Conservation (phyloP, 2,329 filamentous ascomycete species). For the Trichoderma lentiforme region DNA sequence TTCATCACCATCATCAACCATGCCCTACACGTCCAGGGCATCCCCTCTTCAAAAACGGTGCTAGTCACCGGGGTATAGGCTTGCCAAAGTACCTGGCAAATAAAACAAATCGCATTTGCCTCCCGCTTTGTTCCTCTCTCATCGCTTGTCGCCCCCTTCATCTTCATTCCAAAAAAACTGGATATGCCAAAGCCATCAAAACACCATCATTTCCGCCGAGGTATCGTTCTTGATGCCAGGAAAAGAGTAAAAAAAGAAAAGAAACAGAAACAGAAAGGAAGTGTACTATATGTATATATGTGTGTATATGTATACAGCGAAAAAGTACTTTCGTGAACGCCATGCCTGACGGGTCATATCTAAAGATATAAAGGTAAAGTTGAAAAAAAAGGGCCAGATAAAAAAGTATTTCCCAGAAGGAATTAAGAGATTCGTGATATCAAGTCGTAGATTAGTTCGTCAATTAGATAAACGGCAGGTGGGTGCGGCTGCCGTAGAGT, state of each 20-base stretch:
- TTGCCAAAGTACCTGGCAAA: neutral
- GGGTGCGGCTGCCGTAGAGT: slow-evolving; percentile 11
- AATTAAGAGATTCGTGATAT: slow-evolving; percentile 1
- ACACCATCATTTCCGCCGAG: neutral
- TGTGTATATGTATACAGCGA: neutral
- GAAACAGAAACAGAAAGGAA: neutral
- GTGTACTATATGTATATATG: neutral
- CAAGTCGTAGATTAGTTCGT: slow-evolving; percentile 3
- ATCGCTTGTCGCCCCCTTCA: neutral
- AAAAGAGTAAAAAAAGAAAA: neutral
- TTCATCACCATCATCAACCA: neutral
- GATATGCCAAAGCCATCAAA: neutral
- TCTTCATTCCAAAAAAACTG: neutral
- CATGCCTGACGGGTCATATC: slow-evolving; percentile 2
- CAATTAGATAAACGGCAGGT: neutral
- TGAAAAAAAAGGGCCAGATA: neutral
- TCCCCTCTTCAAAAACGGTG: slow-evolving; percentile 1
- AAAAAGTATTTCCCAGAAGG: neutral
- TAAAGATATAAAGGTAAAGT: neutral
- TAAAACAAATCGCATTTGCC: neutral
- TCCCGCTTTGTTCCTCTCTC: neutral
- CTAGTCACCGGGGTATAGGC: slow-evolving; percentile 19
- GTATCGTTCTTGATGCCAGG: neutral
- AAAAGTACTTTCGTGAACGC: neutral
- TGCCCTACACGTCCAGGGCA: neutral